A percentile compares a stretch with the other conserved stretches of the same genome.
Conservation (phyloP, 805 yeast species). For the Isabelozyma rhagii region DNA sequence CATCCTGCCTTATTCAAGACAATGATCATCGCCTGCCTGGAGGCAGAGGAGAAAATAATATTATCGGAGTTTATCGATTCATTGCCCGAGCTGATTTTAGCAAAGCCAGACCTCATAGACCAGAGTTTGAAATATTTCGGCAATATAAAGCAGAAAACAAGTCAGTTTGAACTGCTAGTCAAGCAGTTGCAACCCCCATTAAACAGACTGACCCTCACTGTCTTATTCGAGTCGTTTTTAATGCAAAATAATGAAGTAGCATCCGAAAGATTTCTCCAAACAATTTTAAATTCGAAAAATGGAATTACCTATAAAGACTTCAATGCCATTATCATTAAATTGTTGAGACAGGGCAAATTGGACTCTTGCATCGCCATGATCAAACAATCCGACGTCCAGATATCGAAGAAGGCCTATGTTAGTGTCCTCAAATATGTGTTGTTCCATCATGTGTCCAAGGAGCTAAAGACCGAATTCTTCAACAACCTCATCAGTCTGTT, state of each 20-base stretch:
- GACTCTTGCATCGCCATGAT: conserved; percentile 22
- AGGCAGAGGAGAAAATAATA: not conserved
- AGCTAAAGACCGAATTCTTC: conserved; percentile 6
- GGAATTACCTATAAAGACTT: conserved; percentile 27
- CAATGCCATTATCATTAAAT: conserved; percentile 19
- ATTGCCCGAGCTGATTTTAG: not conserved
- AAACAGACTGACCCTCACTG: conserved; percentile 29
- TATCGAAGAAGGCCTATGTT: conserved; percentile 23
- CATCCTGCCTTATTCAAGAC: not conserved
- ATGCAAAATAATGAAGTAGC: conserved; percentile 22
- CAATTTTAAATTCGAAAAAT: conserved; percentile 24
- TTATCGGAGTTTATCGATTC: not conserved
- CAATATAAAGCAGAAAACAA: conserved; percentile 1
- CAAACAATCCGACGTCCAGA: conserved; percentile 10
- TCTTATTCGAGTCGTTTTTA: conserved; percentile 28
- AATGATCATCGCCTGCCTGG: not conserved
- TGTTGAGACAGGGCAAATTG: conserved; percentile 22
- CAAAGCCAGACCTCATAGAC: conserved; percentile 4
- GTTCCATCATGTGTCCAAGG: not conserved
- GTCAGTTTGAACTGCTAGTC: conserved; percentile 16
- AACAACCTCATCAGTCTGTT: conserved; percentile 6
- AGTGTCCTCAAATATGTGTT: conserved; percentile 13
- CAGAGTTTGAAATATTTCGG: conserved; percentile 15
- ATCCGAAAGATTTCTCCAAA: conserved; percentile 25
- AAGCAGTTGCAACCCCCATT: conserved; percentile 25